These are phyloP conservation scores for Flaveria brownii DNA, from an alignment of 129 eudicot genomes.

Conservation along the genomic window DNA sequence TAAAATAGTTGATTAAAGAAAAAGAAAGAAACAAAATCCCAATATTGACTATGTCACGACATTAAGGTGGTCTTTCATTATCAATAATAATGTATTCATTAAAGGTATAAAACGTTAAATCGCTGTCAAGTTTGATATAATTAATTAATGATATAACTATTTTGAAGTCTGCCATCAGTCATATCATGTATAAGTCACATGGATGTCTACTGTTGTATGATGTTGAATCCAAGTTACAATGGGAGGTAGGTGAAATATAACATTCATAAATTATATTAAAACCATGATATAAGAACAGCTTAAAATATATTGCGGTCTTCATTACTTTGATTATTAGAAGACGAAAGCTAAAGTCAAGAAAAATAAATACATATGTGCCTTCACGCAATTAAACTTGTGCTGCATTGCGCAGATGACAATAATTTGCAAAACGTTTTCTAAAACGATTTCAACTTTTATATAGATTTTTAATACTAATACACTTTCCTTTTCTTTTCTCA, in stretches of 20 bases:
- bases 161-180: slow-evolving; percentile 11
- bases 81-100: slow-evolving; percentile 19
- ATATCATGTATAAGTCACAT: slow-evolving; percentile 30
- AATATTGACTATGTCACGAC: slow-evolving; percentile 22
- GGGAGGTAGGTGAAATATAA: slow-evolving; percentile 29
- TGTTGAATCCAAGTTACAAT: slow-evolving; percentile 24
- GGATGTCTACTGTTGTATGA: slow-evolving; percentile 15
- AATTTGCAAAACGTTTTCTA: too few species aligned
- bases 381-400: slow-evolving; percentile 25
- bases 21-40: slow-evolving; percentile 10
- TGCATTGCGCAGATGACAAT: slow-evolving; percentile 16
- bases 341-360: slow-evolving; percentile 27
- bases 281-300: not conserved
- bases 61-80: slow-evolving; percentile 18
- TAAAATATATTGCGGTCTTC: not conserved
- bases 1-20: slow-evolving; percentile 2
- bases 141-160: slow-evolving; percentile 9
- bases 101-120: not conserved
- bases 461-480: too few species aligned
- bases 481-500: too few species aligned
- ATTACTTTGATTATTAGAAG: slow-evolving; percentile 11
- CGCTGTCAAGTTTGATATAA: not conserved
- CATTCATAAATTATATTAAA: not conserved
- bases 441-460: not conserved
- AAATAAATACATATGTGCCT: slow-evolving; percentile 4